Percentiles rank a stretch among this genome's conserved stretches.
phyloP scores from a whole-genome alignment of 768 basidiomycete species.

The Tylopilus rubrobrunneus region DNA sequence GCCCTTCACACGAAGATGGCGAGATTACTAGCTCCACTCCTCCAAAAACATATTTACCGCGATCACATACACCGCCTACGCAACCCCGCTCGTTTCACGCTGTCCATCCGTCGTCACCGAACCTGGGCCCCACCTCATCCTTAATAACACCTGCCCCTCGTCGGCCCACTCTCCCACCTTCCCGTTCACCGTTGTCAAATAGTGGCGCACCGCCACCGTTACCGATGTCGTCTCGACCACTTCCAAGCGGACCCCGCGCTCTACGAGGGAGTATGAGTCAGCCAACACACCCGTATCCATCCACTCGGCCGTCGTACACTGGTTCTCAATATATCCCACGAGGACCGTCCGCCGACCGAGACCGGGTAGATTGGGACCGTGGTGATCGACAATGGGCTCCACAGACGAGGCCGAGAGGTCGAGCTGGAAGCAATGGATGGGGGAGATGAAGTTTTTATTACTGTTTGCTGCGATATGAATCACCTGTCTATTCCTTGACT shows the following conservation, averaged over 20 bases:
- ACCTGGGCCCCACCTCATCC: conserved; percentile 19
- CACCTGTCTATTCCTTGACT: neutral
- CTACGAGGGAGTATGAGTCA: conserved; percentile 29
- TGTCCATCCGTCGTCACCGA: conserved; percentile 24
- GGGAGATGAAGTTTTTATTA: conserved; percentile 22
- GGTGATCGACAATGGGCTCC: conserved; percentile 35
- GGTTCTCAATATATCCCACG: conserved; percentile 41
- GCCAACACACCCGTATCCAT: conserved; percentile 18
- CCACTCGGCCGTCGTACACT: conserved; percentile 19
- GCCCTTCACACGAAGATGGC: too few relatives aligned
- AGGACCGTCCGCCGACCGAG: conserved; percentile 51
- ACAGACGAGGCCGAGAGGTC: conserved; percentile 28
- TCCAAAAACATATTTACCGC: conserved; percentile 35
- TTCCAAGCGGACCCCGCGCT: conserved; percentile 40
- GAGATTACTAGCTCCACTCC: conserved; percentile 38
- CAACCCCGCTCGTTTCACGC: conserved; percentile 45
- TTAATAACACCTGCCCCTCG: conserved; percentile 23
- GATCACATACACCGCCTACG: conserved; percentile 43
- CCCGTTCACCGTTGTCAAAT: conserved; percentile 29
- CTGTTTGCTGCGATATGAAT: conserved; percentile 10
- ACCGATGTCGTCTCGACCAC: conserved; percentile 29
- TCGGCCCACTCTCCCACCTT: conserved; percentile 29
- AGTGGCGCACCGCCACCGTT: conserved; percentile 19
- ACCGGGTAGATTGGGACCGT: conserved; percentile 44
- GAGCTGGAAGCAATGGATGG: conserved; percentile 36